phyloP scores from a whole-genome alignment of 495 filamentous ascomycete species.

The Podospora didyma region DNA sequence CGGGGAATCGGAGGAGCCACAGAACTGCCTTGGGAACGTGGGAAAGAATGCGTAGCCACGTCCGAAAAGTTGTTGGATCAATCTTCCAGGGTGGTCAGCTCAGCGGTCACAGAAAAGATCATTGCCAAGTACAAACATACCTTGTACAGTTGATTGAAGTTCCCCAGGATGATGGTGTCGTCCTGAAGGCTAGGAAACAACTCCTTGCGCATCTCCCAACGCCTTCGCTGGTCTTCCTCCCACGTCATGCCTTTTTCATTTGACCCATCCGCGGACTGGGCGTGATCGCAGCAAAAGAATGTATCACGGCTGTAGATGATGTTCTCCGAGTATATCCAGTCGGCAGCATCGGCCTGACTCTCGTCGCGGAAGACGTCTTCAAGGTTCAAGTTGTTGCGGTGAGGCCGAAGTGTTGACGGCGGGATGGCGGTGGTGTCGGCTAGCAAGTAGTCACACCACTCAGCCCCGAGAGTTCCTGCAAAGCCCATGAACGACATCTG shows the following conservation, averaged over 20 bases:
- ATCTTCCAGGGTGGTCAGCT: constrained; percentile 56
- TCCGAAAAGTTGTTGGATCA: constrained; percentile 93
- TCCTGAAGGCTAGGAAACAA: constrained; percentile 82
- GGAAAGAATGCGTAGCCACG: constrained; percentile 93
- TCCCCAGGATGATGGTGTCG: constrained; percentile 87
- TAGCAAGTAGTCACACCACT: constrained; percentile 98
- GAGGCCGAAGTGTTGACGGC: constrained; percentile 71
- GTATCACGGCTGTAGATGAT: constrained; percentile 92
- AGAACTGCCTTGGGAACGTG: constrained; percentile 82
- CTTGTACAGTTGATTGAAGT: constrained; percentile 99
- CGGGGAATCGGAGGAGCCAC: constrained; percentile 95
- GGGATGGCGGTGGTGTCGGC: constrained; percentile 89
- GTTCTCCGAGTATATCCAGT: constrained; percentile 97
- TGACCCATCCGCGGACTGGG: constrained; percentile 82
- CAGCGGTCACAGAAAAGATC: not conserved
- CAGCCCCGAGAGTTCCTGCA: constrained; percentile 90
- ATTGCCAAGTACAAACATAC: constrained; percentile 43
- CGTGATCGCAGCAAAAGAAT: constrained; percentile 98
- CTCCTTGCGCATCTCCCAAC: constrained; percentile 95
- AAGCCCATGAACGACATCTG: constrained; percentile 99
- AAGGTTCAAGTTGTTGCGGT: constrained; percentile 67
- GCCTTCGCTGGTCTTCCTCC: constrained; percentile 77
- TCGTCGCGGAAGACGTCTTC: constrained; percentile 68
- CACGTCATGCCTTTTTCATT: constrained; percentile 63
- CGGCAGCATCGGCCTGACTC: constrained; percentile 56